These are phyloP conservation scores for Erucastrum elatum DNA, from an alignment of 345 rosid species.

Conservation along the genomic window DNA sequence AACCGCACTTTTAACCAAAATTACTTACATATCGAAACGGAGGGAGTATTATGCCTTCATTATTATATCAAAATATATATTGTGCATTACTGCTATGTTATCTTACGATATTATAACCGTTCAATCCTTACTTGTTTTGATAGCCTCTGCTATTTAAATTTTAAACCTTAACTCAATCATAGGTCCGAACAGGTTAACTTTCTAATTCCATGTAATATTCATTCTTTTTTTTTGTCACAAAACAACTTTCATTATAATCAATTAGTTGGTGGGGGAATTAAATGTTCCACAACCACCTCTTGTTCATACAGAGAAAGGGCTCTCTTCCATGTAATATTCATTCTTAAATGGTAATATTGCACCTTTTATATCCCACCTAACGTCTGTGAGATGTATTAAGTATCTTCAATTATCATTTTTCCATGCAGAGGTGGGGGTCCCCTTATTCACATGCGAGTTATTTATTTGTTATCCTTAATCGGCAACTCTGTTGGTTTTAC, in stretches of 20 bases:
- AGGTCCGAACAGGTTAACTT: background rate
- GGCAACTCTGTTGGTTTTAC: background rate
- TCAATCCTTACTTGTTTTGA: background rate
- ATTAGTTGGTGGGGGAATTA: too few relatives aligned
- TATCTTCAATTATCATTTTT: background rate
- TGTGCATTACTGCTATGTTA: background rate
- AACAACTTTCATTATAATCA: too few relatives aligned
- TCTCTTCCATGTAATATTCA: background rate
- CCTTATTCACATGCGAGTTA: background rate
- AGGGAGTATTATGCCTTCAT: too few relatives aligned
- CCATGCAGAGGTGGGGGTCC: background rate
- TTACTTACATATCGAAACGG: too few relatives aligned
- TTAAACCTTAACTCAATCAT: background rate
- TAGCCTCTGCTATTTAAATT: background rate
- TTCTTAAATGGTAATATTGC: constrained; percentile 16
- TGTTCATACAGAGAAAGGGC: too few relatives aligned
- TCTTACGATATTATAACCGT: background rate
- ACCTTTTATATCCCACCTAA: background rate
- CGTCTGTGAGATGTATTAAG: background rate
- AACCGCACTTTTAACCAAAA: too few relatives aligned
- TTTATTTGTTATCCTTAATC: background rate
- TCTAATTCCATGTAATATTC: background rate
- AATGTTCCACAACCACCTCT: too few relatives aligned
- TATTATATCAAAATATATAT: background rate
- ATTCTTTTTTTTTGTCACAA: too few relatives aligned